A percentile compares a stretch with the other conserved stretches of the same genome.
These are phyloP conservation scores for Arthroderma sp. DNA, from an alignment of 2,329 filamentous ascomycete genomes.

Conservation along the genomic window DNA sequence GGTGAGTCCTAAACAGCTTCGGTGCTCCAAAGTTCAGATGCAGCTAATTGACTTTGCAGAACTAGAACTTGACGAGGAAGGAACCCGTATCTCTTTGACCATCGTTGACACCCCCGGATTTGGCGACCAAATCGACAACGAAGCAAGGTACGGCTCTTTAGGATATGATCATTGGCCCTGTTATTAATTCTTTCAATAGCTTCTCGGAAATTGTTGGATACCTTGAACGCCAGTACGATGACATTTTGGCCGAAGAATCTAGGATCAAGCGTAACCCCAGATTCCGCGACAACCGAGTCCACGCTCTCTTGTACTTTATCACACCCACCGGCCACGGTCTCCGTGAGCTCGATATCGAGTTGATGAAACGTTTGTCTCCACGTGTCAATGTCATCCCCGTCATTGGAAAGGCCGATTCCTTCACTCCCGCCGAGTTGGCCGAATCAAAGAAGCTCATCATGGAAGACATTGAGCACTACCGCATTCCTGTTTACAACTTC, in stretches of 20 bases:
- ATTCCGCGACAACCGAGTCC: conserved; percentile 97
- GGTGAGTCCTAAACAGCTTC: conserved; percentile 45
- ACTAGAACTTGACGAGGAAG: conserved; percentile 93
- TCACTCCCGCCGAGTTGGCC: conserved; percentile 89
- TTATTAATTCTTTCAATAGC: conserved; percentile 34
- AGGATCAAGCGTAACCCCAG: conserved; percentile 99
- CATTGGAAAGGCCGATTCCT: conserved; percentile 94
- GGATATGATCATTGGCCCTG: background rate
- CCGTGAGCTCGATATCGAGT: conserved; percentile 95
- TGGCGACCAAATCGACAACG: conserved; percentile 97
- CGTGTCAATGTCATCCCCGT: conserved; percentile 98
- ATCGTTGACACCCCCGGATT: conserved; percentile 98
- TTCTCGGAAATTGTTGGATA: conserved; percentile 97
- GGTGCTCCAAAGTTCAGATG: background rate
- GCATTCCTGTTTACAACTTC: conserved; percentile 99
- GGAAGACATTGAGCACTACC: conserved; percentile 99
- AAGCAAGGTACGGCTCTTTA: conserved; percentile 59
- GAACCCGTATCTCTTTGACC: conserved; percentile 92
- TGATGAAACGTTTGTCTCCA: conserved; percentile 97
- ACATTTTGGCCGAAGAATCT: conserved; percentile 97
- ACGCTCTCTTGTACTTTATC: conserved; percentile 98
- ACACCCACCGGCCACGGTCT: conserved; percentile 95
- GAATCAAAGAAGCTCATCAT: conserved; percentile 99
- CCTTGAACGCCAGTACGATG: conserved; percentile 97
- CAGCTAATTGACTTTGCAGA: conserved; percentile 41